phyloP scores from a whole-genome alignment of 2,329 filamentous ascomycete species.

The Fulvia fulva region DNA sequence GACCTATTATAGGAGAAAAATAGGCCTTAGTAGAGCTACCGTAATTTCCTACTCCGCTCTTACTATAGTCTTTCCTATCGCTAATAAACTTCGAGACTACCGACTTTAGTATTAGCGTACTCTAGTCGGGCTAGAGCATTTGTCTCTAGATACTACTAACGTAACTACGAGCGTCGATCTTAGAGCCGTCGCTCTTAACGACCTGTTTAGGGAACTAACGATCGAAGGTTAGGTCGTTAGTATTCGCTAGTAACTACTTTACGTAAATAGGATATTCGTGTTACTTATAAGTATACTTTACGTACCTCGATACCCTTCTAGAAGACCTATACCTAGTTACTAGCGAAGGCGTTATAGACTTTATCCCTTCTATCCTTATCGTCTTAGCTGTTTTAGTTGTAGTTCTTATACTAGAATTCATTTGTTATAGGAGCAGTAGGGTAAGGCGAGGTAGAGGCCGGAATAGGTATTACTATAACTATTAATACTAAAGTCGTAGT shows the following conservation, averaged over 20 bases:
- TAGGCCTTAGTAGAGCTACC: too few relatives aligned
- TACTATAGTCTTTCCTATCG: too few relatives aligned
- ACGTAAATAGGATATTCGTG: not conserved
- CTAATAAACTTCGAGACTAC: too few relatives aligned
- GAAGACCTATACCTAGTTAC: not conserved
- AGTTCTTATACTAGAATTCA: constrained; percentile 6
- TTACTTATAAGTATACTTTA: not conserved
- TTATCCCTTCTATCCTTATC: not conserved
- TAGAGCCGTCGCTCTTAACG: not conserved
- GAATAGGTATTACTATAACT: not conserved
- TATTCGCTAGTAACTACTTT: not conserved
- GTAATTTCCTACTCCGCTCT: too few relatives aligned
- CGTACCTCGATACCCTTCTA: not conserved
- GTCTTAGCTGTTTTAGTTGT: not conserved
- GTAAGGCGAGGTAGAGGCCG: not conserved
- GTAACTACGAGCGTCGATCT: constrained; percentile 1
- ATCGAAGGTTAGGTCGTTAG: not conserved
- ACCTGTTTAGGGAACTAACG: not conserved
- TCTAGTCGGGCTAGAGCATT: too few relatives aligned
- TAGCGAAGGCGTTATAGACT: constrained; percentile 1
- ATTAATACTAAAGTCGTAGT: not conserved
- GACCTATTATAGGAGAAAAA: too few relatives aligned
- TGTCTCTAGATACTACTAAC: not conserved
- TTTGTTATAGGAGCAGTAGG: constrained; percentile 4
- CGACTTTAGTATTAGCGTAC: too few relatives aligned